Evolutionary conservation across 805 yeast genomes (phyloP).

Genomic region (Suhomyces canberraensis): DNA sequence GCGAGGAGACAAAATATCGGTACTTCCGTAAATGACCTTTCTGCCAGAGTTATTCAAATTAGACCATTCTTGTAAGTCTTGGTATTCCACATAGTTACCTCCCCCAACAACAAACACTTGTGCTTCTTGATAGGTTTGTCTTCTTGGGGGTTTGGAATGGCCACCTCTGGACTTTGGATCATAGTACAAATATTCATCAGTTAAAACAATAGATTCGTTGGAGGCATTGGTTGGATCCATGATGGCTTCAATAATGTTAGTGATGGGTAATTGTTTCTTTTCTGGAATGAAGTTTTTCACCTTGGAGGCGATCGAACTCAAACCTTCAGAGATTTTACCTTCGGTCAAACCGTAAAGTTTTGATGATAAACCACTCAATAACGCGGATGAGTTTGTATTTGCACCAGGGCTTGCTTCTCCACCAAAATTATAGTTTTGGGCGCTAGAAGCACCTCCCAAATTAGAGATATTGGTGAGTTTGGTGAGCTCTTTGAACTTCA

Average conservation of each 20-base stretch:
- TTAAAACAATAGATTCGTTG: constrained; percentile 60
- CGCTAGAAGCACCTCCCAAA: constrained; percentile 27
- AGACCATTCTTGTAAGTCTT: constrained; percentile 89
- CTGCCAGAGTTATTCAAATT: constrained; percentile 33
- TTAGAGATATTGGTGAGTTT: constrained; percentile 37
- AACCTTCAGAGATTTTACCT: constrained; percentile 82
- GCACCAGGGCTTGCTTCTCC: constrained; percentile 27
- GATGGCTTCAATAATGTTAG: constrained; percentile 85
- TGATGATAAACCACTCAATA: constrained; percentile 71
- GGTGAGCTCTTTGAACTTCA: constrained; percentile 75
- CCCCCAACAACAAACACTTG: constrained; percentile 95
- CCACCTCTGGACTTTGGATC: constrained; percentile 93
- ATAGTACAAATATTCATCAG: constrained; percentile 86
- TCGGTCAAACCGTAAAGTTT: constrained; percentile 79
- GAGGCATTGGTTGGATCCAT: constrained; percentile 76
- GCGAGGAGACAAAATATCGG: constrained; percentile 66
- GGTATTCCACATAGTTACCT: constrained; percentile 91
- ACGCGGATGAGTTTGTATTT: constrained; percentile 48
- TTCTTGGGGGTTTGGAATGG: constrained; percentile 82
- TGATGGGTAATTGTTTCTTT: constrained; percentile 82
- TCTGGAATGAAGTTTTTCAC: constrained; percentile 85
- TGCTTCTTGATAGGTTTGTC: constrained; percentile 76
- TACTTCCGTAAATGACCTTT: constrained; percentile 81
- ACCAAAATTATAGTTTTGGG: constrained; percentile 18
- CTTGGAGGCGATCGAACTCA: constrained; percentile 84